Base-by-base conservation (phyloP, 2,329 filamentous ascomycete genomes). In the Botrytis fragariae region DNA sequence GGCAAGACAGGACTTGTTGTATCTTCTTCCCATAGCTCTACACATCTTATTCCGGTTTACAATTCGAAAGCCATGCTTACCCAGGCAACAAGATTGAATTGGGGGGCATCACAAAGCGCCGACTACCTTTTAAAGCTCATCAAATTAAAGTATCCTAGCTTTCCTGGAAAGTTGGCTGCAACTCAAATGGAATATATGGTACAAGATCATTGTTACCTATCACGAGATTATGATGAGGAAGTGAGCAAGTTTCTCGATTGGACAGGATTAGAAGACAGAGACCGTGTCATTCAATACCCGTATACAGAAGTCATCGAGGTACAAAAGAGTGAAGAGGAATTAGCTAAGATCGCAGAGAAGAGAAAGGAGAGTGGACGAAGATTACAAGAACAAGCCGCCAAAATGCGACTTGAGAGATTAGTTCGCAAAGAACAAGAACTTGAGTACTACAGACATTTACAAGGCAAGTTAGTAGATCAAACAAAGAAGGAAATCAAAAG, bases 371-470 rank as follows among this genome's bases (percentile, higher is more conserved):
- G 94, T 77, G 96, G 96, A 0, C 88, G 96, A 76, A 88, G 97
- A 63, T 81, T 99, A 39, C 96, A 99, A 82, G 94, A 98, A 79
- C 96, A 99, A 82, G 96, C 96, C 0, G 95, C 95, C 16, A 98
- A 97, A 83, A 97, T 98, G 94, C 91, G 96, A 12, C 85, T 99
- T 0, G 96, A 99, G 77, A 97, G 97, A 79, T 86, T 99, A 64
- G 93, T 98, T 81, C 93, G 93, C 80, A 99, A 99, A 83, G 96
- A 99, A 83, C 91, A 97, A 80, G 95, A 98, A 81, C 85, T 98
- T 1, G 95, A 97, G 78, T 98, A 97, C 82, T 98, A 95, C 85
- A 94, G 94, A 80, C 89, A 94, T 74, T 84, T 99, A 6, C 94
- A 97, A 79, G 82, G 85, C 48, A 90, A 89, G 76, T 85, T 98